Conservation (phyloP, 2,329 filamentous ascomycete genomes). For the Arthrobotrys conoides region DNA sequence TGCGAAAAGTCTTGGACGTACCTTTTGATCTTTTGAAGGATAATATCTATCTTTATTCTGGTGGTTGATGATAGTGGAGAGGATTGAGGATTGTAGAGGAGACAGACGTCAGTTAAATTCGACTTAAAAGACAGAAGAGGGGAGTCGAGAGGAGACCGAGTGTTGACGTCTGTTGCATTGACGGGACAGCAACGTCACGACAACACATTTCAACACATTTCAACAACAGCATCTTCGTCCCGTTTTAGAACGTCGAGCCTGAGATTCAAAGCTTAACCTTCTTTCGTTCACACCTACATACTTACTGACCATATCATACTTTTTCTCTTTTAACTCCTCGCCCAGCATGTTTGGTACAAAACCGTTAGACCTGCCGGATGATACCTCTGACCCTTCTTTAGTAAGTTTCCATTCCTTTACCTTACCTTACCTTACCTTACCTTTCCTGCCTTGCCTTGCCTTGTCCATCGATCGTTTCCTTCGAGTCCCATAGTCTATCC, state of each 20-base stretch:
- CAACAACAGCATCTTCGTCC: constrained; percentile 22
- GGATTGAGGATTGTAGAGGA: too few species aligned
- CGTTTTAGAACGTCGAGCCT: constrained; percentile 35
- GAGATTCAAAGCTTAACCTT: constrained; percentile 39
- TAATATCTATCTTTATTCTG: too few species aligned
- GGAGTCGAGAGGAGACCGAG: background rate
- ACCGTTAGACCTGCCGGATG: constrained; percentile 47
- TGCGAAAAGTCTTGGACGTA: background rate
- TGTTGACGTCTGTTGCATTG: constrained; percentile 23
- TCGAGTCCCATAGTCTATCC: background rate
- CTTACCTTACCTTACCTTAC: background rate
- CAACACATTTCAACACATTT: constrained; percentile 35
- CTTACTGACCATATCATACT: too few species aligned
- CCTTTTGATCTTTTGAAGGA: too few species aligned
- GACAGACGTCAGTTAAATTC: too few species aligned
- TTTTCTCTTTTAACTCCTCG: constrained; percentile 2
- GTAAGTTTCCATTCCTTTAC: constrained; percentile 35
- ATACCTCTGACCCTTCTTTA: constrained; percentile 38
- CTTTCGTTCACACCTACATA: constrained; percentile 10
- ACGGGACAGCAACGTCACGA: constrained; percentile 37
- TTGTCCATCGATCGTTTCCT: too few species aligned
- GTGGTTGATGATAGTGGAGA: too few species aligned
- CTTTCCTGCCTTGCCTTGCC: too few species aligned
- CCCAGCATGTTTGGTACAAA: constrained; percentile 52
- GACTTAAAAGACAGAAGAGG: background rate